Evolutionary conservation across 2,329 filamentous ascomycete genomes (phyloP).

Genomic region (Cladosporium velox): DNA sequence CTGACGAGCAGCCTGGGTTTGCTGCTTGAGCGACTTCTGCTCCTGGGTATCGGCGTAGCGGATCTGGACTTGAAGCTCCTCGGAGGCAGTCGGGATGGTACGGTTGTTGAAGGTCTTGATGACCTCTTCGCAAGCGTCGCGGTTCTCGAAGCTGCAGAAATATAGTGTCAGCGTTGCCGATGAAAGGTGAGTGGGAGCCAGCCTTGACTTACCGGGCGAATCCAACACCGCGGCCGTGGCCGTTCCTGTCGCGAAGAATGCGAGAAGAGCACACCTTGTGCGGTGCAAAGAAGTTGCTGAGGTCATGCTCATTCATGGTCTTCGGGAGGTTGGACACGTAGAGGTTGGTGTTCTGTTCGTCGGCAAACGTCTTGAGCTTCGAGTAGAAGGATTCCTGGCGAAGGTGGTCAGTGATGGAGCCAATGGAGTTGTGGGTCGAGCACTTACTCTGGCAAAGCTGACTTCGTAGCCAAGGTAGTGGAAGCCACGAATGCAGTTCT

Average conservation of each 20-base stretch:
- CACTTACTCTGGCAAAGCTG: conserved; percentile 83
- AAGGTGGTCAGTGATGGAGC: conserved; percentile 30
- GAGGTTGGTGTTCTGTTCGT: conserved; percentile 87
- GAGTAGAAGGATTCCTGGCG: conserved; percentile 93
- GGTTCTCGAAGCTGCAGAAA: conserved; percentile 73
- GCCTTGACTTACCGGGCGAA: conserved; percentile 76
- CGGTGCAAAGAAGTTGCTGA: conserved; percentile 75
- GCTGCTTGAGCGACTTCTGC: conserved; percentile 94
- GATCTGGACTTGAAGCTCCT: conserved; percentile 83
- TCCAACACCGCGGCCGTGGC: conserved; percentile 92
- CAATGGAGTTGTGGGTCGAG: conserved; percentile 8
- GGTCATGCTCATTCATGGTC: conserved; percentile 83
- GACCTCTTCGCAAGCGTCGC: conserved; percentile 86
- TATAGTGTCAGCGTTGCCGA: conserved; percentile 22
- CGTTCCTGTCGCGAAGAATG: conserved; percentile 88
- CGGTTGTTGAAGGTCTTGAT: conserved; percentile 82
- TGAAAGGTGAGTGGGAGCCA: not conserved
- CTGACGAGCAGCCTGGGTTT: conserved; percentile 91
- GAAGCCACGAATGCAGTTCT: conserved; percentile 94
- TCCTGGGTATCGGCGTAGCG: conserved; percentile 96
- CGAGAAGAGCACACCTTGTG: conserved; percentile 89
- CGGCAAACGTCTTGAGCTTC: conserved; percentile 92
- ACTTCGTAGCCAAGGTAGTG: conserved; percentile 95
- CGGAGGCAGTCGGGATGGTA: conserved; percentile 59
- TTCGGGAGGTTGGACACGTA: conserved; percentile 98